Conservation (phyloP, 495 filamentous ascomycete genomes). For the Hypoxylon rickii region DNA sequence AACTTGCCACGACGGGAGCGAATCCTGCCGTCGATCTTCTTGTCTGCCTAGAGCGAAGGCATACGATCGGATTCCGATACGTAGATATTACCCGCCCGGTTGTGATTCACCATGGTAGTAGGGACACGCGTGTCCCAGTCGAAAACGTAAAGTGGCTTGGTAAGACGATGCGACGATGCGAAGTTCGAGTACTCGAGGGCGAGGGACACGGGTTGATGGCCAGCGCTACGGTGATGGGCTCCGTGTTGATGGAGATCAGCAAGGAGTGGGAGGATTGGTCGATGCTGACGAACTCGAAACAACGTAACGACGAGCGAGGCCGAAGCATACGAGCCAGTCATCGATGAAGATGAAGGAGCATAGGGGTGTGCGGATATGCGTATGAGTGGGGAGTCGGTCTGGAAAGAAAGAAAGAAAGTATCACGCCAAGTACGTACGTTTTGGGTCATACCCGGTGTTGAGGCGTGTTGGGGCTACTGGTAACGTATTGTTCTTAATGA, state of each 20-base stretch:
- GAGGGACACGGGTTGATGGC: conserved; percentile 98
- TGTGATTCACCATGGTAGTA: conserved; percentile 91
- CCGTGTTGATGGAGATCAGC: conserved; percentile 89
- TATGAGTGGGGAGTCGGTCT: no score
- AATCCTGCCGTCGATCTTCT: conserved; percentile 94
- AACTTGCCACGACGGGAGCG: conserved; percentile 85
- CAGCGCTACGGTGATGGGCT: conserved; percentile 88
- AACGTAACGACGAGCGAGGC: conserved; percentile 36
- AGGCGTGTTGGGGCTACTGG: conserved; percentile 16
- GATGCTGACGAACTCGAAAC: conserved; percentile 48
- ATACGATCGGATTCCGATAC: conserved; percentile 94
- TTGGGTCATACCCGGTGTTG: conserved; percentile 21
- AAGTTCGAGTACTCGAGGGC: conserved; percentile 87
- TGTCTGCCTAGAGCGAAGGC: conserved; percentile 87
- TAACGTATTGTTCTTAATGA: conserved; percentile 15
- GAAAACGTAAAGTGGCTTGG: conserved; percentile 96
- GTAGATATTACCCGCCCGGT: conserved; percentile 90
- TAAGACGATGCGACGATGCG: conserved; percentile 88
- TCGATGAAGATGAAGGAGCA: conserved; percentile 25
- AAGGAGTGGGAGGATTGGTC: conserved; percentile 96
- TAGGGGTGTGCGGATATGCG: no score
- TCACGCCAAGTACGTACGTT: background rate
- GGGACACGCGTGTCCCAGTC: conserved; percentile 88
- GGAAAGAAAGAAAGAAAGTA: conserved; percentile 4
- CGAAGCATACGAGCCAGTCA: conserved; percentile 30